Evolutionary conservation across 805 yeast species (phyloP).

Genomic region (Metschnikowia koreensis): DNA sequence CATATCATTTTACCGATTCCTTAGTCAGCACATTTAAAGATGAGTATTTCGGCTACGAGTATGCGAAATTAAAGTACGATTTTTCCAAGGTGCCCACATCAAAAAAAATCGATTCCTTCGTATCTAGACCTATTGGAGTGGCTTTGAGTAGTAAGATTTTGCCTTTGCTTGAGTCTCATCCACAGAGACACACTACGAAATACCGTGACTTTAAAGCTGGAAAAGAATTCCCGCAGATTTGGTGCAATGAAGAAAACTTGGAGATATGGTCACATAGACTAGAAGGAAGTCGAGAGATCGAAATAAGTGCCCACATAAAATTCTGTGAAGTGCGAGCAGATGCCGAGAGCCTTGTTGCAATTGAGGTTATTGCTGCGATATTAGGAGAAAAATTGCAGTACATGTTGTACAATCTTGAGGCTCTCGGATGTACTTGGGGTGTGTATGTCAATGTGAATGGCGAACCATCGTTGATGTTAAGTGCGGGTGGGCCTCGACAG

Average conservation of each 20-base stretch:
- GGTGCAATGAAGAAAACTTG: constrained; percentile 4
- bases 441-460: constrained; percentile 54
- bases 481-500: constrained; percentile 50
- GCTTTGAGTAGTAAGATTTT: background rate
- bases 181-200: background rate
- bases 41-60: constrained; percentile 13
- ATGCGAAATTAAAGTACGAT: constrained; percentile 2
- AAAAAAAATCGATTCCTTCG: background rate
- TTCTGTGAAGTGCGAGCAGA: constrained; percentile 32
- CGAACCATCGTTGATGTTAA: constrained; percentile 50
- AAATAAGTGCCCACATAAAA: constrained; percentile 39
- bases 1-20: background rate
- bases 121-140: constrained; percentile 1
- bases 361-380: constrained; percentile 54
- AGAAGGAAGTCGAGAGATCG: background rate
- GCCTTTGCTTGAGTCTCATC: background rate
- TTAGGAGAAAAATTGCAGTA: constrained; percentile 41
- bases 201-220: constrained; percentile 3
- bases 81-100: background rate
- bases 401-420: constrained; percentile 51
- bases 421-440: constrained; percentile 58
- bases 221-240: background rate
- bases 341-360: constrained; percentile 42
- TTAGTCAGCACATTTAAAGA: background rate
- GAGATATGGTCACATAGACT: constrained; percentile 10